Evolutionary conservation across 2,329 filamentous ascomycete species (phyloP).

Genomic region (Dactylonectria macrodidyma): DNA sequence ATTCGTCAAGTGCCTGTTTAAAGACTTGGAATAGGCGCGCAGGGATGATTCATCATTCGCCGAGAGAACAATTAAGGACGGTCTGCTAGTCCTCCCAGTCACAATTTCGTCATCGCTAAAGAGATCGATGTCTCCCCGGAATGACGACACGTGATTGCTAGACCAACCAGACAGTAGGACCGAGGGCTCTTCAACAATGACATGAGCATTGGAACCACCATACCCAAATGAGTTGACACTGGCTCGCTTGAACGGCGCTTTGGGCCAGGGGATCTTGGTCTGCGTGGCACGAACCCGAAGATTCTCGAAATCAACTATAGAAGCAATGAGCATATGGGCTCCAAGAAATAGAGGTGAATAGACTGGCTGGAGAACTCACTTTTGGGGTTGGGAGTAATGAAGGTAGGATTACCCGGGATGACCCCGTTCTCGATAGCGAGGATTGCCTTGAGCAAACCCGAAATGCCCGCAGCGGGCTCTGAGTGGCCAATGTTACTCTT

Average conservation of each 20-base stretch:
- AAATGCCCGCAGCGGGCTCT: constrained; percentile 49
- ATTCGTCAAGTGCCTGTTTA: constrained; percentile 44
- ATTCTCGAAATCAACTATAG: constrained; percentile 50
- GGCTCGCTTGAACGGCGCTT: constrained; percentile 43
- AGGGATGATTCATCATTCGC: constrained; percentile 34
- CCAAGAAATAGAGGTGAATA: too few relatives aligned
- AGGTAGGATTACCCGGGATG: constrained; percentile 55
- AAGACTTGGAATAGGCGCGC: constrained; percentile 13
- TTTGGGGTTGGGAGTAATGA: constrained; percentile 52
- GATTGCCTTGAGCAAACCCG: constrained; percentile 49
- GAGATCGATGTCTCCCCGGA: neutral
- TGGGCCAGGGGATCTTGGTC: constrained; percentile 50
- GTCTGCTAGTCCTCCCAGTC: constrained; percentile 1
- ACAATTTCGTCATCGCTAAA: neutral
- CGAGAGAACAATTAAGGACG: constrained; percentile 31
- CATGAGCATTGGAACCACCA: constrained; percentile 60
- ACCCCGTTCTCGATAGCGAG: constrained; percentile 46
- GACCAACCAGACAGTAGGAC: constrained; percentile 7
- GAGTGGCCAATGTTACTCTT: constrained; percentile 53
- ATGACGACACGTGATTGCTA: neutral
- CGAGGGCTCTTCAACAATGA: constrained; percentile 50
- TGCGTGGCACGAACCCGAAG: constrained; percentile 34
- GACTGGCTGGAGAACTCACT: constrained; percentile 20
- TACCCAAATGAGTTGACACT: constrained; percentile 61
- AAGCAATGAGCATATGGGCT: too few relatives aligned